A percentile compares a stretch with the other conserved stretches of the same genome.
Evolutionary conservation across 768 basidiomycete species (phyloP).

Genomic region (Tulasnella calospora): DNA sequence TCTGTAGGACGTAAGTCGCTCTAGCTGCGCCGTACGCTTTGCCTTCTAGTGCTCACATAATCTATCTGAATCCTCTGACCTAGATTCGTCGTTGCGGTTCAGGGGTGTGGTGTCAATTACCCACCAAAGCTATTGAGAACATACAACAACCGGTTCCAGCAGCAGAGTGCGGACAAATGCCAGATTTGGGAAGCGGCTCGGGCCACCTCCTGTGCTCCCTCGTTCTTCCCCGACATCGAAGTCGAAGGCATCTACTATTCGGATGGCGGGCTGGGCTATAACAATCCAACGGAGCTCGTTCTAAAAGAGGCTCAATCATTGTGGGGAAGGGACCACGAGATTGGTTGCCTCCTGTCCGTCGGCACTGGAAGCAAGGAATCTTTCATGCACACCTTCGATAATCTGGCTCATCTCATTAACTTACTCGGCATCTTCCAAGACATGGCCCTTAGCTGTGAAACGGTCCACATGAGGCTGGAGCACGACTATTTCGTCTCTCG

Average conservation of each 20-base stretch:
- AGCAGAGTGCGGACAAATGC: slow-evolving; percentile 22
- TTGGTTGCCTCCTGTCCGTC: background rate
- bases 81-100: slow-evolving; percentile 29
- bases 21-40: background rate
- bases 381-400: background rate
- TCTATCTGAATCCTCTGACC: background rate
- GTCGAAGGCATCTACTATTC: slow-evolving; percentile 15
- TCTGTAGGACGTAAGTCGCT: slow-evolving; percentile 16
- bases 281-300: slow-evolving; percentile 25
- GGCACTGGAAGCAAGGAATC: background rate
- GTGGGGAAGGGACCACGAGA: slow-evolving; percentile 13
- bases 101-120: slow-evolving; percentile 14
- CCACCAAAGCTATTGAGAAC: slow-evolving; percentile 27
- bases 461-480: background rate
- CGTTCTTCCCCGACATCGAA: slow-evolving; percentile 32
- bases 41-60: background rate
- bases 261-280: slow-evolving; percentile 28
- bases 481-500: background rate
- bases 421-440: background rate
- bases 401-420: background rate
- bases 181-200: slow-evolving; percentile 37
- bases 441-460: background rate
- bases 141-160: slow-evolving; percentile 19
- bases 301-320: background rate
- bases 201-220: slow-evolving; percentile 35